A percentile compares a stretch with the other conserved stretches of the same genome.
Evolutionary conservation across 345 rosid genomes (phyloP).

Genomic region (Anacardium occidentale): DNA sequence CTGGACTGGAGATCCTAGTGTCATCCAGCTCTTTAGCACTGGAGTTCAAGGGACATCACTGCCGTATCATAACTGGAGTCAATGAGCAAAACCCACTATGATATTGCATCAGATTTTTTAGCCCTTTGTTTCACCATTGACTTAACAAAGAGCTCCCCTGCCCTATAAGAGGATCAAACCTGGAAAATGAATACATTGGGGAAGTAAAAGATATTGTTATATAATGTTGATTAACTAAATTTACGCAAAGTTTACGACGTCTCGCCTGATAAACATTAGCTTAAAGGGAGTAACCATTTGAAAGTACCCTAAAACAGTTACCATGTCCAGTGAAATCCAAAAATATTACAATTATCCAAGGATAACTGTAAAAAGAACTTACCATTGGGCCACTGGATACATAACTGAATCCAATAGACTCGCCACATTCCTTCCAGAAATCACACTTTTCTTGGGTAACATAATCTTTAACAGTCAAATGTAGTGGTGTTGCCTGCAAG

Average conservation of each 20-base stretch:
- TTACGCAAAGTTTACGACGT: background rate
- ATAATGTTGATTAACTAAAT: background rate
- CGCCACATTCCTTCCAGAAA: slow-evolving; percentile 94
- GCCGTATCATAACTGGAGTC: background rate
- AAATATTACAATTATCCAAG: background rate
- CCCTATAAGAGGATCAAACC: slow-evolving; percentile 96
- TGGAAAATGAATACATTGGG: slow-evolving; percentile 26
- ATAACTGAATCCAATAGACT: slow-evolving; percentile 89
- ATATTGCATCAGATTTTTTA: slow-evolving; percentile 12
- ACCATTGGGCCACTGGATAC: slow-evolving; percentile 99
- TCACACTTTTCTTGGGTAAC: slow-evolving; percentile 91
- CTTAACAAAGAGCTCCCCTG: slow-evolving; percentile 92
- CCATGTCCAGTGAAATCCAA: background rate
- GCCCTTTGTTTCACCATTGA: slow-evolving; percentile 83
- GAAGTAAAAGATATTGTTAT: no score
- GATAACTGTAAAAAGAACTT: slow-evolving; percentile 25
- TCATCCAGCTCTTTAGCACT: background rate
- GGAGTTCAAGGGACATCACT: no score
- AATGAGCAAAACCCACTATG: slow-evolving; percentile 7
- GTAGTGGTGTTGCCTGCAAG: slow-evolving; percentile 93
- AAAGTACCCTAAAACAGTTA: no score
- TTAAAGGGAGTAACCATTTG: no score
- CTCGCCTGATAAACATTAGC: background rate
- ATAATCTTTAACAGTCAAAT: slow-evolving; percentile 92
- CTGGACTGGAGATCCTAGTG: background rate